A percentile compares a stretch with the other conserved stretches of the same genome.
Evolutionary conservation across 202 grass and related monocot genomes (phyloP).

Genomic region (Panicum virgatum): DNA sequence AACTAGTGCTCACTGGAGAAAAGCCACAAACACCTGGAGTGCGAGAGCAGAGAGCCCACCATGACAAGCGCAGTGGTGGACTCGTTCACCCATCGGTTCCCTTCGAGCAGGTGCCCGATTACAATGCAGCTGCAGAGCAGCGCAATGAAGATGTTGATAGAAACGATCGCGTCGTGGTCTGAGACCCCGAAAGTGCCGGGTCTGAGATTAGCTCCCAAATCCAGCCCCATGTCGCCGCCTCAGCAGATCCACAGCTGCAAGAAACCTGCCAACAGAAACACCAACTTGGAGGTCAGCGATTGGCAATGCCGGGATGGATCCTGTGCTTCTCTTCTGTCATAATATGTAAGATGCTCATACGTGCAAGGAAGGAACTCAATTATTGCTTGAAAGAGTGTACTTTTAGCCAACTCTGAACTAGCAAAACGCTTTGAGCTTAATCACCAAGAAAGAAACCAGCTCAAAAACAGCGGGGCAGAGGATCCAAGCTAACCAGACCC

Average conservation of each 20-base stretch:
- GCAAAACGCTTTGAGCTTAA: not conserved
- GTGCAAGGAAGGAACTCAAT: constrained; percentile 19
- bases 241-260: constrained; percentile 32
- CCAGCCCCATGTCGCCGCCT: constrained; percentile 37
- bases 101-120: constrained; percentile 85
- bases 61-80: constrained; percentile 74
- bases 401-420: not conserved
- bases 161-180: constrained; percentile 66
- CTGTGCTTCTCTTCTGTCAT: not conserved
- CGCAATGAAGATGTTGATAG: constrained; percentile 85
- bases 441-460: constrained; percentile 1
- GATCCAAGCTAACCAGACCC: not conserved
- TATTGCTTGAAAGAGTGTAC: constrained; percentile 18
- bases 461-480: not conserved
- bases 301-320: not conserved
- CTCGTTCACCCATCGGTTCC: constrained; percentile 83
- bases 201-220: constrained; percentile 46
- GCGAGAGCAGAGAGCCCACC: constrained; percentile 37
- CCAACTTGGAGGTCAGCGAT: not conserved
- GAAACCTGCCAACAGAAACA: constrained; percentile 9
- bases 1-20: not conserved
- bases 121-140: constrained; percentile 87
- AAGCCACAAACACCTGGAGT: constrained; percentile 28
- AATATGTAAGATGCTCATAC: not conserved
- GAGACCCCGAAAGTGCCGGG: constrained; percentile 14